Conservation (phyloP, 352 stramenopile genomes). For the Albugo candida region DNA sequence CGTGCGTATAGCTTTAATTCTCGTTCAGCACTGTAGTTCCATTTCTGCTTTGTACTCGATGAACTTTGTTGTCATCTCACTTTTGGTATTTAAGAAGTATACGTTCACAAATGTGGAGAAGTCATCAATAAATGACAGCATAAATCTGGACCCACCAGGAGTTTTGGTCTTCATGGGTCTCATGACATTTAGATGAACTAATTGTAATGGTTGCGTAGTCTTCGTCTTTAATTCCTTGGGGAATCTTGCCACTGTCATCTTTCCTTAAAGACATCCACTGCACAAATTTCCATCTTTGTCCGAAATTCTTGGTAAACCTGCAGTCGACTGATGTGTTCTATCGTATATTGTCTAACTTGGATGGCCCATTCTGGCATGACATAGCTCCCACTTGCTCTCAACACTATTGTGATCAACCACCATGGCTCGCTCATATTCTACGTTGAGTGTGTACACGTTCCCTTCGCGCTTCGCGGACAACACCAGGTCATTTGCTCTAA, state of each 20-base stretch:
- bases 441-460: slow-evolving; percentile 8
- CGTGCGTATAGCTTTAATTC: slow-evolving; percentile 10
- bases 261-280: slow-evolving; percentile 7
- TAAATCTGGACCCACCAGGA: slow-evolving; percentile 3
- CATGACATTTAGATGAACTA: slow-evolving; percentile 11
- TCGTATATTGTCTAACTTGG: slow-evolving; percentile 1
- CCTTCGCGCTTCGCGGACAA: slow-evolving; percentile 7
- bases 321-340: background rate
- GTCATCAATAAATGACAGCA: slow-evolving; percentile 8
- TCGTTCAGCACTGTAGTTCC: slow-evolving; percentile 9
- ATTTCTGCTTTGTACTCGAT: slow-evolving; percentile 4
- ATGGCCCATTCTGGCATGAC: slow-evolving; percentile 8
- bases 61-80: slow-evolving; percentile 5
- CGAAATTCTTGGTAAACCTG: background rate
- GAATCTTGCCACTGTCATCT: slow-evolving; percentile 5
- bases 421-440: slow-evolving; percentile 2
- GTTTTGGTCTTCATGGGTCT: slow-evolving; percentile 7
- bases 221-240: background rate
- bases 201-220: background rate
- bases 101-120: slow-evolving; percentile 7
- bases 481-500: slow-evolving; percentile 2
- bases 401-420: slow-evolving; percentile 1
- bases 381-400: slow-evolving; percentile 9
- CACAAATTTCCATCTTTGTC: background rate
- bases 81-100: slow-evolving; percentile 12